Base-by-base conservation (phyloP, 1,284 basidiomycete genomes). In the Phylloporus sp. region DNA sequence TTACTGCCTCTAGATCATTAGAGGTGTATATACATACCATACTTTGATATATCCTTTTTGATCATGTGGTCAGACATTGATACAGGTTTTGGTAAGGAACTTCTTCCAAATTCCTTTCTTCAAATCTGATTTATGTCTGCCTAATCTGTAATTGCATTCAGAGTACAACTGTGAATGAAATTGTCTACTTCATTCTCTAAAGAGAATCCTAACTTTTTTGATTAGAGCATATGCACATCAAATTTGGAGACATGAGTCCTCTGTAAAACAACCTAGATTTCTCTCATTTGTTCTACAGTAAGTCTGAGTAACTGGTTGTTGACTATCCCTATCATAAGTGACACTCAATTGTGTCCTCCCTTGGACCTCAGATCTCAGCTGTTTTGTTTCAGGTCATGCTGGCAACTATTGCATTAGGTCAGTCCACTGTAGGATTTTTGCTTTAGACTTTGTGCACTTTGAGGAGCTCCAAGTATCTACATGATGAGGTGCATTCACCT, bases 391-490 rank as follows among this genome's bases (percentile, higher is more conserved):
- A 80, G 79, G 65, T 80, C 60, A 62, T 71, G 7, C 60, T 80
- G 60, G 77, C 78, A 19, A 69, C 77, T 49, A 63, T 79, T 45
- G 78, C 75, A 47, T 41, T 77, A 68, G 76, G 76, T 80, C n/a
- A 57, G 76, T 69, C 39, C 32, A 32, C 32, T 32, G 7, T 32
- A 32, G 85, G 88, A 3, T 82, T 94, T 41, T 72, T 93, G 43
- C 88, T 97, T 64, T 94, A 91, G 87, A 91, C 96, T 17, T 85
- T 89, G 25, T 53, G 52, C 10, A 53, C 52, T 15, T 27, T 53
- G 25, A 53, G 52, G 52, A 53, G 52, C 7, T 15, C 94, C 59
- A 88, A 85, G 76, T 82, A 85, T 65, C 83, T 97, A 71, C 95
- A 97, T 76, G 94, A 97, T 76, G 79, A 83, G 68, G 91, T 93